A percentile compares a stretch with the other conserved stretches of the same genome.
Conservation (phyloP, 1,284 basidiomycete genomes). For the Grifola frondosa region DNA sequence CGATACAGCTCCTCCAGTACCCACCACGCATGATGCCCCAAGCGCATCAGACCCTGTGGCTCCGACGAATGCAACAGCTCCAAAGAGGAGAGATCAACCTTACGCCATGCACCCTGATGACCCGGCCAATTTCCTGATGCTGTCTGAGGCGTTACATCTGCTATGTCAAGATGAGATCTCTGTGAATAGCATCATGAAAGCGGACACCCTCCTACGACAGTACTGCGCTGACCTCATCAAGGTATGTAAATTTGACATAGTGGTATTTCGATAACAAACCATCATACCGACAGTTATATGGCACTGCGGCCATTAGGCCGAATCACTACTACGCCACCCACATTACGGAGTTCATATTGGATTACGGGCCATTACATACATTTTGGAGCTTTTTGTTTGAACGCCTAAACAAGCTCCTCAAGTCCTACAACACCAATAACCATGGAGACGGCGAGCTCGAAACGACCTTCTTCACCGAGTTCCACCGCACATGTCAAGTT, state of each 20-base stretch:
- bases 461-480: conserved; percentile 34
- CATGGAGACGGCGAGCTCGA: conserved; percentile 35
- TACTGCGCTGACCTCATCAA: conserved; percentile 24
- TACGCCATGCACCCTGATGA: conserved; percentile 23
- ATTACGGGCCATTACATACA: conserved; percentile 34
- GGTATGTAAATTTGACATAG: conserved; percentile 7
- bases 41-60: too few species aligned
- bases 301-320: conserved; percentile 27
- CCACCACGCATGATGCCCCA: too few species aligned
- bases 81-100: not conserved
- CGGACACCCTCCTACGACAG: conserved; percentile 22
- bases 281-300: conserved; percentile 34
- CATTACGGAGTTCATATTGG: conserved; percentile 19
- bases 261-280: conserved; percentile 1
- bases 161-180: conserved; percentile 13
- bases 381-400: conserved; percentile 42
- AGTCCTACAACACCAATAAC: conserved; percentile 33
- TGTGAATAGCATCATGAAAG: conserved; percentile 12
- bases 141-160: conserved; percentile 19
- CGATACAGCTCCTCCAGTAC: too few species aligned
- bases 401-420: conserved; percentile 37
- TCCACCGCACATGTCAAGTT: conserved; percentile 26
- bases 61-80: not conserved
- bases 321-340: conserved; percentile 35
- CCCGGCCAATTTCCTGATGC: conserved; percentile 26